These are phyloP conservation scores for Corynascus novoguineensis DNA, from an alignment of 495 filamentous ascomycete genomes.

Conservation along the genomic window DNA sequence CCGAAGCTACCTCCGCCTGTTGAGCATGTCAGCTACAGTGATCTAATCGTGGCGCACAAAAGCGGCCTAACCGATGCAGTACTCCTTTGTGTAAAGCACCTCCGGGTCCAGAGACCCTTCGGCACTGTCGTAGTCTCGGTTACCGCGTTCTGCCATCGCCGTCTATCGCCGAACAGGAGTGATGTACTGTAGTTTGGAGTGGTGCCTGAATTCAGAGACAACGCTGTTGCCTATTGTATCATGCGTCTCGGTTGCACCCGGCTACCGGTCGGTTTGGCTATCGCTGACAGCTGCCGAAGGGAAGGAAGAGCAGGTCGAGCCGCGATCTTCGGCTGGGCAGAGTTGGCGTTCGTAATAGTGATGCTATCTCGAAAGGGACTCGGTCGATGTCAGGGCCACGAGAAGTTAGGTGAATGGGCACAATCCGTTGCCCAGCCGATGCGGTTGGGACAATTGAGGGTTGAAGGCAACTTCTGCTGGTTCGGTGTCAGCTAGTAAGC, in stretches of 20 bases:
- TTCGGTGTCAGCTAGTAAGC: neutral
- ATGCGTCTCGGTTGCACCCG: neutral
- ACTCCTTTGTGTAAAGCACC: slow-evolving; percentile 85
- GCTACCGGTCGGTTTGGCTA: neutral
- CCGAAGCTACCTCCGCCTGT: slow-evolving; percentile 84
- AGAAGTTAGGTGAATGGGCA: neutral
- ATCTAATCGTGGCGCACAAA: neutral
- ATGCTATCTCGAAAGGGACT: too few species aligned
- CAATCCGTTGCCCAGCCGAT: neutral
- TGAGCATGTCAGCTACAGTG: slow-evolving; percentile 6
- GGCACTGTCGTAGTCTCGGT: slow-evolving; percentile 36
- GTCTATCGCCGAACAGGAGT: neutral
- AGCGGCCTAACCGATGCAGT: slow-evolving; percentile 70
- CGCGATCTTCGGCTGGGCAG: too few species aligned
- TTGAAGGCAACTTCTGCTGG: too few species aligned
- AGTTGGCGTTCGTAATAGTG: too few species aligned
- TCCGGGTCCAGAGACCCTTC: slow-evolving; percentile 66
- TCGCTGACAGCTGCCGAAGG: neutral
- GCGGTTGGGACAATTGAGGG: neutral
- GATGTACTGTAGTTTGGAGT: neutral
- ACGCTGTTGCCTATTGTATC: neutral
- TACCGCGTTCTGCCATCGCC: slow-evolving; percentile 38
- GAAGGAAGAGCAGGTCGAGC: neutral
- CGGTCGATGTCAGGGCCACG: too few species aligned
- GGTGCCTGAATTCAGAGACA: neutral